Percentiles rank a stretch among this genome's conserved stretches.
These are phyloP conservation scores for Hypoxylon lenormandii DNA, from an alignment of 495 filamentous ascomycete species.

Conservation along the genomic window DNA sequence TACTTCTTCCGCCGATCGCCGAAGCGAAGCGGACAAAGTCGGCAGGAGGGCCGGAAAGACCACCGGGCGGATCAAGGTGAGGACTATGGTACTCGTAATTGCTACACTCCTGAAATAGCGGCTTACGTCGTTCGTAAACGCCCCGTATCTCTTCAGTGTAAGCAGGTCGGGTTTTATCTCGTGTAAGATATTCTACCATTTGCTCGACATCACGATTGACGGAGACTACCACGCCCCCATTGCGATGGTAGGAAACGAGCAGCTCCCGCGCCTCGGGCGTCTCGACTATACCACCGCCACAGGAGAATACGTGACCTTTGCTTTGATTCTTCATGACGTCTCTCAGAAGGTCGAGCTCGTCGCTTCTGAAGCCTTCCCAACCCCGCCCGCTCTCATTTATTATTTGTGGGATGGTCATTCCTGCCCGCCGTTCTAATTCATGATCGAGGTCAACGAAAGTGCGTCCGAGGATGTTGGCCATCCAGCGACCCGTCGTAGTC, in stretches of 20 bases:
- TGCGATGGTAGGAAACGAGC: constrained; percentile 77
- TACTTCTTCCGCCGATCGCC: constrained; percentile 75
- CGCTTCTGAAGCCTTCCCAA: constrained; percentile 88
- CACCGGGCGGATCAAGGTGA: constrained; percentile 67
- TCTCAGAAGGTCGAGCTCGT: constrained; percentile 80
- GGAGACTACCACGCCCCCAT: constrained; percentile 87
- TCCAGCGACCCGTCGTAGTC: constrained; percentile 89
- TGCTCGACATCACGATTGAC: constrained; percentile 88
- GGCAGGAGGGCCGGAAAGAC: constrained; percentile 71
- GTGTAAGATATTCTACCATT: constrained; percentile 88
- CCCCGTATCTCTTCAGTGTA: constrained; percentile 93
- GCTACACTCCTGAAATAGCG: constrained; percentile 92
- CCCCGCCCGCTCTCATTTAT: constrained; percentile 73
- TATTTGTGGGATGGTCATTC: constrained; percentile 84
- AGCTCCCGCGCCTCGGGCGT: constrained; percentile 81
- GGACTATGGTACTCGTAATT: constrained; percentile 94
- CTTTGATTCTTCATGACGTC: constrained; percentile 78
- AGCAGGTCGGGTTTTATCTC: constrained; percentile 91
- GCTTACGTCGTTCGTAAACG: constrained; percentile 90
- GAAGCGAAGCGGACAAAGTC: constrained; percentile 85
- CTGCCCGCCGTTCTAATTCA: constrained; percentile 78
- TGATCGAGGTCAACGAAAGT: constrained; percentile 88
- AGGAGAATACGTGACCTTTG: constrained; percentile 85
- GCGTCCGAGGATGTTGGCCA: constrained; percentile 76
- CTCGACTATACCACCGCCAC: constrained; percentile 93